phyloP scores from a whole-genome alignment of 306 rosid species.

The Prinsepia uniflora region DNA sequence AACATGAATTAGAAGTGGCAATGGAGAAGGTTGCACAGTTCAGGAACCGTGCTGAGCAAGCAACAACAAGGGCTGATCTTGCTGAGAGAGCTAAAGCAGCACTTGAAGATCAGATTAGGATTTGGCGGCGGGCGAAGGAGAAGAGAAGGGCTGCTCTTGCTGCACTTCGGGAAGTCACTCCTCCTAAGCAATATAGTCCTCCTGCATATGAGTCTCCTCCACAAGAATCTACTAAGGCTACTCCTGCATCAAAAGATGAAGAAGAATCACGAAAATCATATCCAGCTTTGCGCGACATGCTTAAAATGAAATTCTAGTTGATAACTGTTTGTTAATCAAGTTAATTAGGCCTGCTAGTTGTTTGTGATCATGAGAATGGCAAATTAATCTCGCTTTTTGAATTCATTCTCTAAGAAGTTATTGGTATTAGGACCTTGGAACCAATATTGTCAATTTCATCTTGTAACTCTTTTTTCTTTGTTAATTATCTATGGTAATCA shows the following conservation, averaged over 20 bases:
- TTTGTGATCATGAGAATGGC: neutral
- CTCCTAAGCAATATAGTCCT: slow-evolving; percentile 35
- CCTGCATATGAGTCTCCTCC: slow-evolving; percentile 32
- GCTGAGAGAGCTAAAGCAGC: slow-evolving; percentile 73
- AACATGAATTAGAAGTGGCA: slow-evolving; percentile 59
- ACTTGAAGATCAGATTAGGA: slow-evolving; percentile 55
- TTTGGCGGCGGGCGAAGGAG: slow-evolving; percentile 45
- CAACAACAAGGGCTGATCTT: slow-evolving; percentile 64
- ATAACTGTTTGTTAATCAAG: neutral
- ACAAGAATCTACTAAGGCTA: slow-evolving; percentile 14
- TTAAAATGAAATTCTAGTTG: slow-evolving; percentile 59
- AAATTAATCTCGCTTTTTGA: neutral
- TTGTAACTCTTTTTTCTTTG: neutral
- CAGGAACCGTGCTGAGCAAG: slow-evolving; percentile 74
- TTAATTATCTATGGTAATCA: neutral
- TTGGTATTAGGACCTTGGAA: neutral
- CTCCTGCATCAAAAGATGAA: slow-evolving; percentile 27
- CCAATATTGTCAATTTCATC: neutral
- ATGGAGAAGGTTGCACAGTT: slow-evolving; percentile 45
- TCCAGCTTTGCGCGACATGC: slow-evolving; percentile 57
- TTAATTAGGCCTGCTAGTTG: neutral
- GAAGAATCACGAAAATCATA: slow-evolving; percentile 23
- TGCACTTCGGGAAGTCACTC: slow-evolving; percentile 48
- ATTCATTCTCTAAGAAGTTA: neutral
- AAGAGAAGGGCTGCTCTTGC: slow-evolving; percentile 57